phyloP scores from a whole-genome alignment of 306 rosid genomes.

The Lathyrus oleraceus region DNA sequence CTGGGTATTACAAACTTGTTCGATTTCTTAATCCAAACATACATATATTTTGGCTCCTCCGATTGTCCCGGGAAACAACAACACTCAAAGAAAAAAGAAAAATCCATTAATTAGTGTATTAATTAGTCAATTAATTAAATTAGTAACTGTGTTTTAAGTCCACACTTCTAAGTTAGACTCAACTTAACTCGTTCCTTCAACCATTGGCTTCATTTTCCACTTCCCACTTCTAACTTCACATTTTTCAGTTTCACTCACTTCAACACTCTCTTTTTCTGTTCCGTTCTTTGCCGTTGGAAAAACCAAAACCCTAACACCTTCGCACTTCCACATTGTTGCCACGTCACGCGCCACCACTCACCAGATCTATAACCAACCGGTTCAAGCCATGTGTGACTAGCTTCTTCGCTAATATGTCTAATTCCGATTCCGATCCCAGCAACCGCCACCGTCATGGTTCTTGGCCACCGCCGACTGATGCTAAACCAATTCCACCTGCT shows the following conservation, averaged over 20 bases:
- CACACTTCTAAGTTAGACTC: neutral
- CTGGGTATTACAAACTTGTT: neutral
- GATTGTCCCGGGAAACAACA: neutral
- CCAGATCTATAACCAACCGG: slow-evolving; percentile 23
- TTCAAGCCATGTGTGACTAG: slow-evolving; percentile 24
- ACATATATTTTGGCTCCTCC: neutral
- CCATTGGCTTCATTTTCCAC: neutral
- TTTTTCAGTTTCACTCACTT: neutral
- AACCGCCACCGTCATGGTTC: slow-evolving; percentile 26
- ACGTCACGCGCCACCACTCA: slow-evolving; percentile 9
- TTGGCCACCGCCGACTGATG: slow-evolving; percentile 27
- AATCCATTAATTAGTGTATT: neutral
- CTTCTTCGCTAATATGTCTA: slow-evolving; percentile 20
- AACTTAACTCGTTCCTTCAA: neutral
- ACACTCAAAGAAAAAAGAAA: neutral
- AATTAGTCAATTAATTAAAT: slow-evolving; percentile 1
- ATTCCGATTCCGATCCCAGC: slow-evolving; percentile 27
- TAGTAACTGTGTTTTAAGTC: neutral
- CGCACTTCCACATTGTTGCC: slow-evolving; percentile 1
- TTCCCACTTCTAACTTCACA: neutral
- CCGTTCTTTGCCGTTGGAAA: neutral
- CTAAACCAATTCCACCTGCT: slow-evolving; percentile 70
- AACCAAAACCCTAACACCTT: slow-evolving; percentile 11
- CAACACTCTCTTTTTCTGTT: neutral
- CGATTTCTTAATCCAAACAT: neutral